Conservation (phyloP, 805 yeast genomes). For the Nakazawaea laoshanensis region DNA sequence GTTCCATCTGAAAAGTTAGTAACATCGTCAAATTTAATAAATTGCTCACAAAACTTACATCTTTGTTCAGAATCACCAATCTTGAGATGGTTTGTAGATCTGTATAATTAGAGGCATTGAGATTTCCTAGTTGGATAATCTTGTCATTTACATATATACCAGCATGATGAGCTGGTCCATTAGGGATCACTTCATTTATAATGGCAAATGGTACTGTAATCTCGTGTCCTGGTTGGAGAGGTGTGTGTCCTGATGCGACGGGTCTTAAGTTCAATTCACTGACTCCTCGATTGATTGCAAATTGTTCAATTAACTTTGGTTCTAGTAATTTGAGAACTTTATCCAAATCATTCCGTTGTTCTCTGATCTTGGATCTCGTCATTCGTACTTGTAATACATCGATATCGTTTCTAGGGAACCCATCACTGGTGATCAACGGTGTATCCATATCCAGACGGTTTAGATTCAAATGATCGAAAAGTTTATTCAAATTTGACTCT, state of each 20-base stretch:
- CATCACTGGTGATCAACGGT: slow-evolving; percentile 58
- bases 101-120: slow-evolving; percentile 48
- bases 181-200: slow-evolving; percentile 37
- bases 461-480: slow-evolving; percentile 33
- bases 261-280: background rate
- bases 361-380: slow-evolving; percentile 54
- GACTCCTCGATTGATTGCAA: background rate
- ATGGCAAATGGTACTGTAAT: slow-evolving; percentile 43
- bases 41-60: too few species aligned
- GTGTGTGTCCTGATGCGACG: background rate
- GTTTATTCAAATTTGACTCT: slow-evolving; percentile 29
- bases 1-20: too few species aligned
- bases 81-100: slow-evolving; percentile 35
- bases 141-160: slow-evolving; percentile 48
- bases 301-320: slow-evolving; percentile 34
- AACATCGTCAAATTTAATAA: too few species aligned
- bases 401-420: slow-evolving; percentile 79
- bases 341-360: slow-evolving; percentile 63
- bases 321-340: slow-evolving; percentile 39
- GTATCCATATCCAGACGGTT: slow-evolving; percentile 57
- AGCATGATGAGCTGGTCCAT: slow-evolving; percentile 49
- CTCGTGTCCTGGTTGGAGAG: slow-evolving; percentile 9
- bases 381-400: slow-evolving; percentile 67
- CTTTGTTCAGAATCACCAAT: slow-evolving; percentile 31
- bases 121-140: slow-evolving; percentile 42